These are phyloP conservation scores for Hapsidospora chrysogenum DNA, from an alignment of 495 filamentous ascomycete species.

Conservation along the genomic window DNA sequence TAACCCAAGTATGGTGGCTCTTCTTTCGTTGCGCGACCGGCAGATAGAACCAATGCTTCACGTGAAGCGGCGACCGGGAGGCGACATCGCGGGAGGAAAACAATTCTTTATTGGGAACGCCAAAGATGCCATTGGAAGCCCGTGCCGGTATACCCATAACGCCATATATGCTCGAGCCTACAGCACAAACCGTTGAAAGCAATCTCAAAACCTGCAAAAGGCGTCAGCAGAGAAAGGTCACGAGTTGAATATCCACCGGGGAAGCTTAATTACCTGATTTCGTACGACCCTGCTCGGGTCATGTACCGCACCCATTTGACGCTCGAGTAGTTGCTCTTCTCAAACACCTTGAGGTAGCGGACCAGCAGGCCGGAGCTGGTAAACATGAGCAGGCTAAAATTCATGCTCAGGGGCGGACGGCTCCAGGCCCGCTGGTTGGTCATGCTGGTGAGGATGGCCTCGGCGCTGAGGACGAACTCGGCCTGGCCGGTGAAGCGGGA, in stretches of 20 bases:
- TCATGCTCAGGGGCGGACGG: constrained; percentile 78
- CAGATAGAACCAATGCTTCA: no score
- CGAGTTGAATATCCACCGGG: background rate
- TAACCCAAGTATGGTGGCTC: no score
- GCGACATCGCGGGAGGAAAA: no score
- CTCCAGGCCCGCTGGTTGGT: constrained; percentile 98
- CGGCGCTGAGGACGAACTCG: constrained; percentile 87
- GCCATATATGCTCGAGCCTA: constrained; percentile 1
- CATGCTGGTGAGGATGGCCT: constrained; percentile 88
- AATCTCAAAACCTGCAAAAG: background rate
- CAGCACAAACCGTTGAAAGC: no score
- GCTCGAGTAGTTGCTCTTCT: constrained; percentile 96
- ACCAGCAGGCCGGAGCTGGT: constrained; percentile 86
- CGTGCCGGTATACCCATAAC: constrained; percentile 2
- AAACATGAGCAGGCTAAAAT: constrained; percentile 93
- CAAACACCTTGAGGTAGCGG: constrained; percentile 95
- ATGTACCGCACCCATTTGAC: constrained; percentile 99
- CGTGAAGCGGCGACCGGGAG: no score
- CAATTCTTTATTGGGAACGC: background rate
- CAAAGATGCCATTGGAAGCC: background rate
- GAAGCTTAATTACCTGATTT: constrained; percentile 49
- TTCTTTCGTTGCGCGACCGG: no score
- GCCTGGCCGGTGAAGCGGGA: constrained; percentile 87
- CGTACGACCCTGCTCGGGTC: constrained; percentile 80
- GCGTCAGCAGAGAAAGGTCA: no score